A percentile compares a stretch with the other conserved stretches of the same genome.
phyloP scores from a whole-genome alignment of 2,329 filamentous ascomycete species.

The Sarocladium strictum region DNA sequence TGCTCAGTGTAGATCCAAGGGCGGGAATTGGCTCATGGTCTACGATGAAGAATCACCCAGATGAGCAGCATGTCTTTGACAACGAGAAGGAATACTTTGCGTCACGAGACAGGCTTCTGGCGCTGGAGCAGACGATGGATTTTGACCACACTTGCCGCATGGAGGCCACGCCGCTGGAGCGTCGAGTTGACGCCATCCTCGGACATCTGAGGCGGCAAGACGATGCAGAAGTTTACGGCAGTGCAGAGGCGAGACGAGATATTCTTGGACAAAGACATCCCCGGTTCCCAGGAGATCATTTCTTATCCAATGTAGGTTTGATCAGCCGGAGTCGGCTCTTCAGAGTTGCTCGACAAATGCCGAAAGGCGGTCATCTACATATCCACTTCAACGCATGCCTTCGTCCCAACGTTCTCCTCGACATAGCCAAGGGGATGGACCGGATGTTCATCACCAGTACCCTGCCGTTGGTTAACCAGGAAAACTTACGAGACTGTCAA shows the following conservation, averaged over 20 bases:
- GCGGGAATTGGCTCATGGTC: slow-evolving; percentile 7
- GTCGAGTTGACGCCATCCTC: slow-evolving; percentile 33
- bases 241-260: neutral
- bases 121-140: slow-evolving; percentile 28
- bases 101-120: slow-evolving; percentile 23
- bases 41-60: neutral
- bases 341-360: slow-evolving; percentile 50
- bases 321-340: slow-evolving; percentile 53
- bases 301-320: slow-evolving; percentile 47
- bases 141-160: slow-evolving; percentile 34
- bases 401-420: slow-evolving; percentile 52
- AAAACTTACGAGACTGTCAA: slow-evolving; percentile 36
- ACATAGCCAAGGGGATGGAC: slow-evolving; percentile 46
- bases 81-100: slow-evolving; percentile 23
- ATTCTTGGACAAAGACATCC: slow-evolving; percentile 35
- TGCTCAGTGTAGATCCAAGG: slow-evolving; percentile 10
- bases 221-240: slow-evolving; percentile 27
- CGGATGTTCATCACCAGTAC: slow-evolving; percentile 65
- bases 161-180: slow-evolving; percentile 28
- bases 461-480: slow-evolving; percentile 37
- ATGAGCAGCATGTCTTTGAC: slow-evolving; percentile 1
- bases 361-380: slow-evolving; percentile 69
- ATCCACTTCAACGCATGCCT: slow-evolving; percentile 76
- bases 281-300: slow-evolving; percentile 49
- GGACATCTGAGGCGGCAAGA: slow-evolving; percentile 31